Base-by-base conservation (phyloP, 352 stramenopile species). In the Stramenopiles sp. region DNA sequence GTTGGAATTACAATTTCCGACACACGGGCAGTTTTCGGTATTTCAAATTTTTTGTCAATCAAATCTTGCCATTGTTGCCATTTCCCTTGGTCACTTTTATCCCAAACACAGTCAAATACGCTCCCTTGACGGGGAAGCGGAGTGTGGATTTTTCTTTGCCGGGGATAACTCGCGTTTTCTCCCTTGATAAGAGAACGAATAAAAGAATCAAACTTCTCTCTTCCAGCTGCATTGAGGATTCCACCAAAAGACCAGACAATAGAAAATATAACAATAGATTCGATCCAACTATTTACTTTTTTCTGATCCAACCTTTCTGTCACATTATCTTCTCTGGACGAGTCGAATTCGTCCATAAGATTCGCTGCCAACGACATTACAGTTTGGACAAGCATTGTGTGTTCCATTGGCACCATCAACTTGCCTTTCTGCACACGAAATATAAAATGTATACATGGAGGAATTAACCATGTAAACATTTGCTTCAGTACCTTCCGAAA, bases 1-100 rank as follows among this genome's bases (percentile, higher is more conserved):
- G 89, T 96, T 30, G 91, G 90, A 31, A 97, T 90, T 6, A 97
- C 88, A 76, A 97, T 96, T 76, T 92, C 83, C 71, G 88, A 92
- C 75, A 94, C 94, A 31, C 86, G 85, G 0, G 87, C 90, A 63
- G 86, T 89, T 30, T 84, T 82, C 6, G 85, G 80, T 73, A 96
- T 96, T 25, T 86, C 80, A 73, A 92, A 93, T 34, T 89, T 77
- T 1, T 85, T 84, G 43, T 53, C 43, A 12, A 96, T 80, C 36
- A 89, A 85, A 18, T 95, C 89, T 76, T 92, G 85, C 90, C 90
- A 96, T 30, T 84, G 85, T n/a, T 88, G 75, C 89, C 90, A 96
- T 74, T 94, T 93, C 77, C 79, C 82, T 0, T 89, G 83, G 49
- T 84, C 82, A 31, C 25, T 53, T 53, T 53, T 53, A 53, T 53